phyloP scores from a whole-genome alignment of 2,329 filamentous ascomycete species.

The Colletotrichum sp. region DNA sequence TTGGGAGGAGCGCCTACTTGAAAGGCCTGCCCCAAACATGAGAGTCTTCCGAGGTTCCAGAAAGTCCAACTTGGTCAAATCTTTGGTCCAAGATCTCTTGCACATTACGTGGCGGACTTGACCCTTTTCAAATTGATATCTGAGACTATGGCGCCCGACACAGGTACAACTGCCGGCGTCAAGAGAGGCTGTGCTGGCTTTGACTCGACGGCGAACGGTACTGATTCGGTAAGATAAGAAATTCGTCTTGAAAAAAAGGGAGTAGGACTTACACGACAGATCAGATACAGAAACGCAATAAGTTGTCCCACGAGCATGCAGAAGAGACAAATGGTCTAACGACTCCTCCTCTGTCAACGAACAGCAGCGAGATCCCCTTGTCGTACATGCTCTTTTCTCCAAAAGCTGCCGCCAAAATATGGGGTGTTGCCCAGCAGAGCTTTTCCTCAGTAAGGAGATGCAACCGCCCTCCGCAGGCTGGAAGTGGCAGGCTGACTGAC shows the following conservation, averaged over 20 bases:
- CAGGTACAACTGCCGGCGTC: background rate
- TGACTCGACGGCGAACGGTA: background rate
- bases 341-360: background rate
- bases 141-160: background rate
- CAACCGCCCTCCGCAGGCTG: too few relatives aligned
- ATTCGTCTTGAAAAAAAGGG: background rate
- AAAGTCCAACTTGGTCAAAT: background rate
- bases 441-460: background rate
- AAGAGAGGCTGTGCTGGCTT: background rate
- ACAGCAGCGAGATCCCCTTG: background rate
- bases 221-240: background rate
- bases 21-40: background rate
- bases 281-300: background rate
- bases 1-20: background rate
- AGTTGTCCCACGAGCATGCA: background rate
- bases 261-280: too few relatives aligned
- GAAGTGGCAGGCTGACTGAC: background rate
- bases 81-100: background rate
- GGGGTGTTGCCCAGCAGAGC: slow-evolving; percentile 13
- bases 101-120: background rate
- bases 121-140: background rate
- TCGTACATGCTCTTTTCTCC: background rate
- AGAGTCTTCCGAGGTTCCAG: background rate
- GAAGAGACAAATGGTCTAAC: background rate
- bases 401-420: slow-evolving; percentile 6